Evolutionary conservation across 2,329 filamentous ascomycete genomes (phyloP), one percentile per base, ranked within the genome.

Genomic region (Neophaeococcomyces mojaviensis): DNA sequence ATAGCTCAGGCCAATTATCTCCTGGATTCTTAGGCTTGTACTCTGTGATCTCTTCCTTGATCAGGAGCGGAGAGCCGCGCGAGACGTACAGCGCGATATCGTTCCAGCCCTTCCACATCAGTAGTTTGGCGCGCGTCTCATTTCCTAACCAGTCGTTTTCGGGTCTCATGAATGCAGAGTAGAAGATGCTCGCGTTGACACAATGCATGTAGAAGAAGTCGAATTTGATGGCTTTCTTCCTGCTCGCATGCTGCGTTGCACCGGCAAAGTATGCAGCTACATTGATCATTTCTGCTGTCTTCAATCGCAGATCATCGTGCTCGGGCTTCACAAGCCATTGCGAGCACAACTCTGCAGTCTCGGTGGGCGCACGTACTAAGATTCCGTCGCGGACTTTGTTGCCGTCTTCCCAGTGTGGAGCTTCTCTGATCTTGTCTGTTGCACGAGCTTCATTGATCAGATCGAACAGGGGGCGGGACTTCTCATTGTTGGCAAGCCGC

Each of bases 121-220:
- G 70, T 0, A 95, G 67, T 4, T 86, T 79, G 10, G 73, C 69
- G 60, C 89, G 90, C 39, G 70, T 69, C 6, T 71, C 68, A 0
- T 66, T 59, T 0, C 78, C 70, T 35, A 88, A 70, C 76, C 77
- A 92, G 53, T 73, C 73, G 9, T 67, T 66, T 26, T 34, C 26
- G n/a, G 19, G 2, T 15, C 36, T 22, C 16, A 58, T 9, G 60
- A 95, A 73, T 6, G 72, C 61, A 4, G 72, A 70, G 53, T 86
- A 73, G 68, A 90, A 92, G 54, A 94, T 79, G n/a, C 82, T 82
- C 9, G 72, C 70, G 59, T 84, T 96, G 54, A 90, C 68, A 57
- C 81, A 78, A 64, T 96, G 89, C 57, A 89, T 88, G 59, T 70
- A 72, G 69, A 82, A 92, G 63, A 96, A 96, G 61, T 95, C 89